These are phyloP conservation scores for Plasmodium falciparum DNA, from an alignment of 169 alveolate species.

Conservation along the genomic window DNA sequence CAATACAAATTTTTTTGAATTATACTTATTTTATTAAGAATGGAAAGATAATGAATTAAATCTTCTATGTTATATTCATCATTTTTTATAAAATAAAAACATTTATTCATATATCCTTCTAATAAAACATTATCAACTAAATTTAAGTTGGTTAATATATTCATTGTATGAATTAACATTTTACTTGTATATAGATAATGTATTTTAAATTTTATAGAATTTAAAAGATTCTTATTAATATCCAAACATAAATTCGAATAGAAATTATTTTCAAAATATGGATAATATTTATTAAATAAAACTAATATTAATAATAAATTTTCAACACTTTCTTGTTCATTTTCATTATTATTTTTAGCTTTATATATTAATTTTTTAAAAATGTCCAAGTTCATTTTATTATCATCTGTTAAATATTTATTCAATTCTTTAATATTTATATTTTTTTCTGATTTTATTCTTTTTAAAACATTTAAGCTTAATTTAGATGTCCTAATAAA, in stretches of 20 bases:
- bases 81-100: slow-evolving; percentile 23
- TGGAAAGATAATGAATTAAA: slow-evolving; percentile 26
- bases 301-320: slow-evolving; percentile 38
- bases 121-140: slow-evolving; percentile 32
- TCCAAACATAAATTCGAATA: neutral
- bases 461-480: neutral
- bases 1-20: slow-evolving; percentile 19
- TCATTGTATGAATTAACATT: slow-evolving; percentile 57
- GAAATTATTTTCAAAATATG: slow-evolving; percentile 17
- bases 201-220: slow-evolving; percentile 34
- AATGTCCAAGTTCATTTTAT: slow-evolving; percentile 24
- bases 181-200: slow-evolving; percentile 71
- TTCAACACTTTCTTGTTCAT: slow-evolving; percentile 18
- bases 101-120: slow-evolving; percentile 30
- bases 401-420: slow-evolving; percentile 1
- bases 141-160: slow-evolving; percentile 41
- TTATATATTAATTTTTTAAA: slow-evolving; percentile 32
- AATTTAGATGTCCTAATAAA: neutral
- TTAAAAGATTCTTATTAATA: neutral
- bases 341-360: slow-evolving; percentile 5
- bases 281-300: slow-evolving; percentile 22
- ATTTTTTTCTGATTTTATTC: neutral
- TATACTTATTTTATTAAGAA: slow-evolving; percentile 27
- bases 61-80: slow-evolving; percentile 56
- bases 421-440: slow-evolving; percentile 7